Evolutionary conservation across 1,139 yeast species (phyloP).

Genomic region (Kodamaea anthophila): DNA sequence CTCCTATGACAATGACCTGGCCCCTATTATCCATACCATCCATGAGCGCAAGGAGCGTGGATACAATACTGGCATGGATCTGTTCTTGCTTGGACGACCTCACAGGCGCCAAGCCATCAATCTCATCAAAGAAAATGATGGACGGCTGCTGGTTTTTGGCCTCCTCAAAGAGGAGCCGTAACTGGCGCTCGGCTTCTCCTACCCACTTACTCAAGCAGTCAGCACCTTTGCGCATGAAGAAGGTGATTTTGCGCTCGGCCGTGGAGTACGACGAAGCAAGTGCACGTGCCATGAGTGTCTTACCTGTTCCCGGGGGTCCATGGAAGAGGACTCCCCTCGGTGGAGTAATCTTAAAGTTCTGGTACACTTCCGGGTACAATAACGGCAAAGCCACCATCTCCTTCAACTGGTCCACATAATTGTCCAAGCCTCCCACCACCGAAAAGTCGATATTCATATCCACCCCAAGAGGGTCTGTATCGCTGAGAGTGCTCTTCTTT

Average conservation of each 20-base stretch:
- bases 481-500: constrained; percentile 69
- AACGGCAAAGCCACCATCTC: constrained; percentile 97
- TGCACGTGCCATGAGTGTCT: constrained; percentile 96
- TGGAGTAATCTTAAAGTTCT: constrained; percentile 86
- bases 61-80: constrained; percentile 94
- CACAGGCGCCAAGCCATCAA: constrained; percentile 97
- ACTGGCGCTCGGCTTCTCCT: constrained; percentile 96
- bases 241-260: constrained; percentile 76
- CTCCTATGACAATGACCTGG: constrained; percentile 96
- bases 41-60: constrained; percentile 90
- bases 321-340: constrained; percentile 97
- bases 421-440: constrained; percentile 88
- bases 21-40: constrained; percentile 99
- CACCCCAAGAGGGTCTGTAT: constrained; percentile 90
- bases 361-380: constrained; percentile 88
- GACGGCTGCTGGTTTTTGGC: constrained; percentile 96
- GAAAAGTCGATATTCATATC: constrained; percentile 89
- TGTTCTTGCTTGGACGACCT: constrained; percentile 96
- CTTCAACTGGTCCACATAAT: constrained; percentile 83
- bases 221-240: constrained; percentile 98
- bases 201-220: constrained; percentile 98
- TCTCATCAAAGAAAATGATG: constrained; percentile 92
- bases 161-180: constrained; percentile 85
- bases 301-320: constrained; percentile 99
- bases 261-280: constrained; percentile 92